Base-by-base conservation (phyloP, 2,329 filamentous ascomycete species). In the Zasmidium angulare region DNA sequence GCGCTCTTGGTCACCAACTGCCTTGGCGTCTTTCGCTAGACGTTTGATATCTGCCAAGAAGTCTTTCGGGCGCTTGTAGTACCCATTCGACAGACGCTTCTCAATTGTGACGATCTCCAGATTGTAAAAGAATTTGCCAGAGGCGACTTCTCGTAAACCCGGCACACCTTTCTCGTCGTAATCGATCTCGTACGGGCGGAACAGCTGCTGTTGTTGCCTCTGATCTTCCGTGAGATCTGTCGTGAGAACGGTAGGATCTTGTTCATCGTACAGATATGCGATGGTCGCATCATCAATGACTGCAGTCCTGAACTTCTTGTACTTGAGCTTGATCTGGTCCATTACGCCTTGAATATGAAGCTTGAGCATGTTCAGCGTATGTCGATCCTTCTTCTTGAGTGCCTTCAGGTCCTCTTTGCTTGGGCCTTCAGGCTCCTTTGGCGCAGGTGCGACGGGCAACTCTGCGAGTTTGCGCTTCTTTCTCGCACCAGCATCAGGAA, bases 31-130 rank as follows among this genome's bases (percentile, higher is more conserved):
- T 72, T 91, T 93, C 21, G 89, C 88, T 3, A 99, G 79, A 36
- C 88, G 85, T 72, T 89, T 90, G 69, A 98, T 90, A 72, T 99
- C 95, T 46, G 87, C 87, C 53, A 96, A 77, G 71, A 97, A 99
- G 72, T 97, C 93, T 68, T 88, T 88, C 0, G 93, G 91, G 11
- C 93, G 86, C 67, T 92, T 91, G 76, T 99, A 99, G 76, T 91
- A 99, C 3, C 95, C 95, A 73, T 99, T 98, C 3, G 92, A 96
- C 31, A 99, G 81, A n/a, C 95, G 88, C 73, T 96, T 92, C 77
- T 99, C 95, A 55, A 99, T 97, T 0, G 89, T 93, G 2, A 89
- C 89, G 11, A 93, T 90, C 71, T 98, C 93, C 49, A 99, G 80
- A 67, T 99, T 99, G 79, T 97, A 98, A 74, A 88, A 98, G 74